Base-by-base conservation (phyloP, 1,284 basidiomycete species). In the Apiotrichum akiyoshidainum region DNA sequence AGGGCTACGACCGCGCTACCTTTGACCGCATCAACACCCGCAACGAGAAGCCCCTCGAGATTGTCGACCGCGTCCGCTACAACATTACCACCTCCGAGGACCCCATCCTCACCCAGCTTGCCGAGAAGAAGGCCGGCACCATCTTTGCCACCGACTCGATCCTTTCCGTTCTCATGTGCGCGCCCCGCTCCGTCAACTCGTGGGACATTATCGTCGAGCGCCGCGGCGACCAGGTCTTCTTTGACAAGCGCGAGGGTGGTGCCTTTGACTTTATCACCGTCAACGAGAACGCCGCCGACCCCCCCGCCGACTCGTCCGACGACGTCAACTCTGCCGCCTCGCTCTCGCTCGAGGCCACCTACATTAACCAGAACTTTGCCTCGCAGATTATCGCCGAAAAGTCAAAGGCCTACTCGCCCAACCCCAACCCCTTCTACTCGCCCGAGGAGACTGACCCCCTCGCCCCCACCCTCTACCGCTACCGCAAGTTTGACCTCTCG, bases 331-430 rank as follows among this genome's bases (percentile, higher is more conserved):
- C 92, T 14, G 92, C 94, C 2, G 90, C 91, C 1, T 92, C 91
- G 1, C 83, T 99, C 50, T 94, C 93, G 2, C 84, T 99, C 46
- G 96, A 99, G 78, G 96, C 96, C 13, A 98, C 95, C 37, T 99
- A 96, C 79, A 92, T 99, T 83, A 98, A 98, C 81, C 92, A 97
- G 78, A 98, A 98, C 81, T 99, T 98, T 74, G 88, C 89, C 34
- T 96, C 95, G 83, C 96, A 99, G 80, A 88, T 92, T 49, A 94
- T 96, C 57, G 84, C 86, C 64, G 91, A 95, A 76, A 76, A 64
- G 48, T 72, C 71, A 57, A 79, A 74, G 61, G 72, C 75, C 37
- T 76, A 71, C 70, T 85, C 95, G 69, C 83, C 85, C 26, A 84
- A 91, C 65, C 86, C 92, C 1, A 98, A 98, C 80, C 96, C 91